Evolutionary conservation across 2,329 filamentous ascomycete species (phyloP).

Genomic region (Xylariomycetidae sp.): DNA sequence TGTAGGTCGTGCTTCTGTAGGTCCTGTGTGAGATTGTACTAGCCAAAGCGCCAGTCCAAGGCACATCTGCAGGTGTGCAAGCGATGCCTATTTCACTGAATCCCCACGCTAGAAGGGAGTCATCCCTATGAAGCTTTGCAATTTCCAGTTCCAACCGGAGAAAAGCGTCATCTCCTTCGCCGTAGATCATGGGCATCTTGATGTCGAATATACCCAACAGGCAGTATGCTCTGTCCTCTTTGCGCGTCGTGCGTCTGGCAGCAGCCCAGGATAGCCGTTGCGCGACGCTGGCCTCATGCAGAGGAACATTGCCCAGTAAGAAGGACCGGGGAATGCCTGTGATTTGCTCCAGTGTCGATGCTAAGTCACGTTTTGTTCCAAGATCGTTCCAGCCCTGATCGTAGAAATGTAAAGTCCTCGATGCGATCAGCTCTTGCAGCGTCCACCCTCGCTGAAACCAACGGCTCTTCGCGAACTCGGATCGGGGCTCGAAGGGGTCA

Average conservation of each 20-base stretch:
- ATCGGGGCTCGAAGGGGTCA: background rate
- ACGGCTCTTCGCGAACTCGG: slow-evolving; percentile 3
- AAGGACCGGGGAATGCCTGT: slow-evolving; percentile 3
- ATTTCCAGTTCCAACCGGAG: slow-evolving; percentile 5
- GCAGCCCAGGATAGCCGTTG: slow-evolving; percentile 9
- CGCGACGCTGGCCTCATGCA: slow-evolving; percentile 3
- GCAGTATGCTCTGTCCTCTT: slow-evolving; percentile 6
- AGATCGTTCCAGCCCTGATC: background rate
- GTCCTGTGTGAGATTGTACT: too few species aligned
- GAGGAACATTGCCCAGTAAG: background rate
- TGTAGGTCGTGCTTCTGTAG: too few species aligned
- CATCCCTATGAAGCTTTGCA: background rate
- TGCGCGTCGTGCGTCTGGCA: slow-evolving; percentile 1
- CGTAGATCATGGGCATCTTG: slow-evolving; percentile 7
- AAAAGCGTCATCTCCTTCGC: slow-evolving; percentile 5
- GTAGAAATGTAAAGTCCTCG: background rate
- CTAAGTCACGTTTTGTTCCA: slow-evolving; percentile 1
- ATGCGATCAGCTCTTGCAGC: slow-evolving; percentile 6
- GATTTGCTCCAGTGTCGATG: background rate
- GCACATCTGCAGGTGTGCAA: too few species aligned
- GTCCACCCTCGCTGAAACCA: slow-evolving; percentile 6
- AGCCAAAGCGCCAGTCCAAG: too few species aligned
- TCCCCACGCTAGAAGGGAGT: slow-evolving; percentile 6
- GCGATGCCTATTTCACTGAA: too few species aligned
- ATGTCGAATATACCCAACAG: slow-evolving; percentile 5